These are phyloP conservation scores for Coemansia biformis DNA, from an alignment of 192 early-diverging fungal species.

Conservation along the genomic window DNA sequence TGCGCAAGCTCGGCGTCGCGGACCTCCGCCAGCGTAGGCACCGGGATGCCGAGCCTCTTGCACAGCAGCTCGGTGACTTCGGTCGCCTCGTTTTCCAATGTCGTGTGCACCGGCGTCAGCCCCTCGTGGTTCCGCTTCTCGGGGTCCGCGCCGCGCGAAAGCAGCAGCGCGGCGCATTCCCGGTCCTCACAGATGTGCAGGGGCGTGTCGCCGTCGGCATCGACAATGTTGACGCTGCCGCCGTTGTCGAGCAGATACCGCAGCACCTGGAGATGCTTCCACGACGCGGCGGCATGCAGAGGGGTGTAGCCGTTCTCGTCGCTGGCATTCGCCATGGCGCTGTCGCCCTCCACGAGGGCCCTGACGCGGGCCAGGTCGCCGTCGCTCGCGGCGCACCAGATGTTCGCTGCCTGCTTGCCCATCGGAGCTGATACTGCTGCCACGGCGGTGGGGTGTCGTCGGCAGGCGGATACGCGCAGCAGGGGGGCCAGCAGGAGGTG, in stretches of 20 bases:
- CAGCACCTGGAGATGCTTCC: conserved; percentile 62
- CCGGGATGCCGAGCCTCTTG: conserved; percentile 51
- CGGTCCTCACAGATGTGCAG: conserved; percentile 69
- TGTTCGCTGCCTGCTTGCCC: conserved; percentile 47
- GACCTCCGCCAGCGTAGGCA: conserved; percentile 42
- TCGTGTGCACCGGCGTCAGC: conserved; percentile 45
- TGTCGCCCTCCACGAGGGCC: conserved; percentile 52
- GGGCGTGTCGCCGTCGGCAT: conserved; percentile 78
- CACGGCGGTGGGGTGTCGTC: not conserved
- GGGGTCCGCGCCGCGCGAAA: conserved; percentile 68
- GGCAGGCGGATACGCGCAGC: no score
- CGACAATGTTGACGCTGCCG: conserved; percentile 65
- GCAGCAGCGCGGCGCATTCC: conserved; percentile 60
- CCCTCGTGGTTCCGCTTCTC: conserved; percentile 60
- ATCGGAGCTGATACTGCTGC: conserved; percentile 1
- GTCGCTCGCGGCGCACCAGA: conserved; percentile 67
- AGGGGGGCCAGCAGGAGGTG: no score
- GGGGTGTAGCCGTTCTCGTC: conserved; percentile 80
- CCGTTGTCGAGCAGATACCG: conserved; percentile 58
- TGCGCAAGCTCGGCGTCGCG: conserved; percentile 25
- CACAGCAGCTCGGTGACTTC: conserved; percentile 63
- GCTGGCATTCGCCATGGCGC: conserved; percentile 55
- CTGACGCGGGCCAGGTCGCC: conserved; percentile 58
- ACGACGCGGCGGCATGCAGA: conserved; percentile 74
- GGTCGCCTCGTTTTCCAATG: conserved; percentile 58